phyloP scores from a whole-genome alignment of 2,329 filamentous ascomycete species.

The Zasmidium citrigriseum region DNA sequence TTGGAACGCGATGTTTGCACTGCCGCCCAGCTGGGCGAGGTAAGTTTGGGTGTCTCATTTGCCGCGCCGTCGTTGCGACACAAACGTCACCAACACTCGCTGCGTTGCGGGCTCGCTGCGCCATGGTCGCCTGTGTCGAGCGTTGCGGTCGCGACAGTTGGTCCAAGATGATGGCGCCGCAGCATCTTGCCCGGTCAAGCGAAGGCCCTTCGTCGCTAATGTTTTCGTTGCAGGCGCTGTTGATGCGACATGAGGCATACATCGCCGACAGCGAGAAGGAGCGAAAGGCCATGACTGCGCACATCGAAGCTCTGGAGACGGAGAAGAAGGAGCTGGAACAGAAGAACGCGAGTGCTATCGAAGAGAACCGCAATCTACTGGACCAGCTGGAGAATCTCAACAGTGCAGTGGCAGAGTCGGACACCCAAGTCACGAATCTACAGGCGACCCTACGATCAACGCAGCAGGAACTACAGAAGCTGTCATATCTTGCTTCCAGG shows the following conservation, averaged over 20 bases:
- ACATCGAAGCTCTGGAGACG: conserved; percentile 73
- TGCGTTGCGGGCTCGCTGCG: conserved; percentile 4
- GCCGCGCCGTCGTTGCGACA: conserved; percentile 3
- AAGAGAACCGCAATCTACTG: conserved; percentile 79
- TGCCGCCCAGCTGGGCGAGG: conserved; percentile 88
- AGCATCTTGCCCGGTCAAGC: conserved; percentile 1
- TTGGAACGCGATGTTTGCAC: conserved; percentile 86
- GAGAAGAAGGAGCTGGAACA: conserved; percentile 70
- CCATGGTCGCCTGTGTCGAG: conserved; percentile 3
- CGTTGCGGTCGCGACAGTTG: background rate
- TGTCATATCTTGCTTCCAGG: conserved; percentile 72
- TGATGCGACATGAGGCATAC: conserved; percentile 90
- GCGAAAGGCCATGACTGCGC: conserved; percentile 68
- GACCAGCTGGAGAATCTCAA: conserved; percentile 86
- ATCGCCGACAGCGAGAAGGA: conserved; percentile 90
- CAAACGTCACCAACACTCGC: background rate
- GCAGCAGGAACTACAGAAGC: conserved; percentile 71
- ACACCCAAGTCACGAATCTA: conserved; percentile 74
- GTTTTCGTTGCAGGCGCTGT: conserved; percentile 76
- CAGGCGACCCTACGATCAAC: conserved; percentile 76
- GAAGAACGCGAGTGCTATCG: conserved; percentile 73
- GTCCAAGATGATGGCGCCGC: conserved; percentile 8
- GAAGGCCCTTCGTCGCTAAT: conserved; percentile 59
- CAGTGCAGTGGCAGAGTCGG: conserved; percentile 74
- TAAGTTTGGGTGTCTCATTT: conserved; percentile 54